Evolutionary conservation across 2,329 filamentous ascomycete genomes (phyloP).

Genomic region (Alternaria arborescens): DNA sequence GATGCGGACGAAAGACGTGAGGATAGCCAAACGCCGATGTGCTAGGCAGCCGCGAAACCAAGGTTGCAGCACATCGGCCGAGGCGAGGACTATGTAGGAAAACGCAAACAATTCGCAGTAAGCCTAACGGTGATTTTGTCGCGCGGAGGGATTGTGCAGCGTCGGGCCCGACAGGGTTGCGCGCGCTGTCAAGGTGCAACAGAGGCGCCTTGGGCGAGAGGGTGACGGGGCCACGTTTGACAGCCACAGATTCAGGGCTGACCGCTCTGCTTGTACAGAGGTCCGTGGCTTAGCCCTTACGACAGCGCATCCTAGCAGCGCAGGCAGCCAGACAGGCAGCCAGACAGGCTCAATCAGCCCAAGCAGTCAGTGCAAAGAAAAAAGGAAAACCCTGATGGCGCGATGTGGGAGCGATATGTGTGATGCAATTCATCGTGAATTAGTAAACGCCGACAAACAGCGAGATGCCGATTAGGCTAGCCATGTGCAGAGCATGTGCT

Average conservation of each 20-base stretch:
- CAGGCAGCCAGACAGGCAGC: not conserved
- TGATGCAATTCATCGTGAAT: slow-evolving; percentile 30
- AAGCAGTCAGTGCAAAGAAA: slow-evolving; percentile 1
- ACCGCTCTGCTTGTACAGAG: slow-evolving; percentile 33
- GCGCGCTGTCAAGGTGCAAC: not conserved
- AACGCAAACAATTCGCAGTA: slow-evolving; percentile 2
- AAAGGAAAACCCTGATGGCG: slow-evolving; percentile 1
- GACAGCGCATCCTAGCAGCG: slow-evolving; percentile 30
- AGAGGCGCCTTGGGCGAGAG: slow-evolving; percentile 23
- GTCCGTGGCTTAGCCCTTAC: slow-evolving; percentile 36
- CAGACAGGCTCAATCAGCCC: slow-evolving; percentile 16
- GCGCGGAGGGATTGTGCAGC: slow-evolving; percentile 7
- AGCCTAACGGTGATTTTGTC: slow-evolving; percentile 7
- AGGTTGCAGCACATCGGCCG: slow-evolving; percentile 26
- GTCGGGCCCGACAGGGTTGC: slow-evolving; percentile 11
- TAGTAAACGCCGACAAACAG: slow-evolving; percentile 28
- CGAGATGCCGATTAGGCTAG: slow-evolving; percentile 10
- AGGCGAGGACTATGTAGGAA: slow-evolving; percentile 19
- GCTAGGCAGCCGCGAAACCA: slow-evolving; percentile 12
- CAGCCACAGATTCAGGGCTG: slow-evolving; percentile 38
- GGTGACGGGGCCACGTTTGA: slow-evolving; percentile 25
- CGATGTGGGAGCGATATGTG: slow-evolving; percentile 2
- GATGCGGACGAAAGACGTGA: slow-evolving; percentile 20
- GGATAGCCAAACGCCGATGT: slow-evolving; percentile 23
- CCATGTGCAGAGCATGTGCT: not conserved